Base-by-base conservation (phyloP, 805 yeast genomes). In the Hagleromyces aurorensis region DNA sequence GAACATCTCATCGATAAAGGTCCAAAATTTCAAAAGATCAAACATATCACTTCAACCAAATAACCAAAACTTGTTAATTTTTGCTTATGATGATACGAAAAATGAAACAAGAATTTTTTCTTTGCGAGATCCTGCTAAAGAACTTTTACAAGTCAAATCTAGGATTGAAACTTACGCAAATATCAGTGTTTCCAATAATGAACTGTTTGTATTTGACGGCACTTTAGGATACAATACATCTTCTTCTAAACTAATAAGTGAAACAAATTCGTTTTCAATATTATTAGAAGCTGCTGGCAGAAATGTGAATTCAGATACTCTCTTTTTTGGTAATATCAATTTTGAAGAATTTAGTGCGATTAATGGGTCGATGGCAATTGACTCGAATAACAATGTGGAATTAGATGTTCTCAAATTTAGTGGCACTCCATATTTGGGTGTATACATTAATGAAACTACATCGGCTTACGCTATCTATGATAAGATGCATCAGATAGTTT, bases 401-500 rank as follows among this genome's bases (percentile, higher is more conserved):
- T 7, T 23, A 1, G 13, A 25, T 35, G 22, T 16, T 6, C 17
- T 25, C 3, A 16, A 21, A 5, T 21, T 19, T 11, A 26, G 39
- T 6, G 25, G 34, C 11, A 27, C 23, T 6, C 44, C 49, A 6
- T 57, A 50, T 28, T 38, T 50, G 29, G 75, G 70, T 9, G 40
- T 53, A 1, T 65, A 52, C 37, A 43, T 65, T 26, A 78, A 81
- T 48, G 59, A 59, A 8, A 50, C 75, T 0, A 37, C 67, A 7
- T 57, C 75, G 22, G 68, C 70, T 0, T 54, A 80, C 27, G 86
- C 82, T 6, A 91, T 89, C 13, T 52, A 58, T 3, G 75, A 78
- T 44, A 49, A 45, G 62, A 64, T 9, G 40, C 40, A 11, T 20
- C 30, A 33, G 5, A 15, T 27, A 14, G 13, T 32, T 13, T 37